phyloP scores from a whole-genome alignment of 345 rosid species.

The Eucalyptus marginata region DNA sequence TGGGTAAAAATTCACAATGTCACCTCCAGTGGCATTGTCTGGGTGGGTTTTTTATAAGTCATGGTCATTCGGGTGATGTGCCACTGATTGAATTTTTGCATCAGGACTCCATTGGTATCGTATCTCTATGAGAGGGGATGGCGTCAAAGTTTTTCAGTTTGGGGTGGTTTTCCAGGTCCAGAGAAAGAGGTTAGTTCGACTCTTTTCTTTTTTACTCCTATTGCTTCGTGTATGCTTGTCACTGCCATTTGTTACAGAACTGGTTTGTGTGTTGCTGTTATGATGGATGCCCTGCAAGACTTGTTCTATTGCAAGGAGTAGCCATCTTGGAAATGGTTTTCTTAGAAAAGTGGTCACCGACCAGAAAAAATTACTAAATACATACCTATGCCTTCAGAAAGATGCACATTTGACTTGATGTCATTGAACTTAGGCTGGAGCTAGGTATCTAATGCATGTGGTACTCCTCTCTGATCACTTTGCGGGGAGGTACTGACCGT shows the following conservation, averaged over 20 bases:
- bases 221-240: neutral
- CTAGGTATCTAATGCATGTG: neutral
- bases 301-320: neutral
- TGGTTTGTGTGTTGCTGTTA: neutral
- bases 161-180: constrained; percentile 83
- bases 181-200: constrained; percentile 58
- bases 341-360: neutral
- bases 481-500: neutral
- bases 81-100: neutral
- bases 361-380: neutral
- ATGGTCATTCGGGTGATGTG: neutral
- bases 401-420: neutral
- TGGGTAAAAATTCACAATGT: neutral
- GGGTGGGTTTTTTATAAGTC: neutral
- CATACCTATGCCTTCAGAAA: neutral
- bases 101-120: constrained; percentile 51
- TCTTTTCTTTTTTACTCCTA: neutral
- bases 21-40: neutral
- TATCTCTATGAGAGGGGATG: constrained; percentile 88
- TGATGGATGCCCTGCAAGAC: neutral
- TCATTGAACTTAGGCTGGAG: neutral
- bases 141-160: constrained; percentile 61
- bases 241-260: neutral
- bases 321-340: neutral
- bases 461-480: neutral